phyloP scores from a whole-genome alignment of 306 rosid genomes.

The Echinosophora koreensis region DNA sequence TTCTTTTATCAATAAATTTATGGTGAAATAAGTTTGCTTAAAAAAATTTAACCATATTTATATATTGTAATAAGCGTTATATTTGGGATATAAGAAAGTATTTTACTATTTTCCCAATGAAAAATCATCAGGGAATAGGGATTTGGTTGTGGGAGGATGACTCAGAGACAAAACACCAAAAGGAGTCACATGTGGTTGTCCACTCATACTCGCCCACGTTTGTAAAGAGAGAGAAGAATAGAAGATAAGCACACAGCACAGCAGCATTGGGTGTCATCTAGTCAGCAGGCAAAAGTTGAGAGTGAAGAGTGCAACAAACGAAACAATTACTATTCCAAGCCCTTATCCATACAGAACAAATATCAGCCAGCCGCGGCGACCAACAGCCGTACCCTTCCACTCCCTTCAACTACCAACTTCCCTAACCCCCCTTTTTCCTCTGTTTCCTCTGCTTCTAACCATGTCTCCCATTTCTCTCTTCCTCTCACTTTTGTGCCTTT shows the following conservation, averaged over 20 bases:
- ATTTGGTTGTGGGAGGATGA: too few species aligned
- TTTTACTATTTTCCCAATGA: too few species aligned
- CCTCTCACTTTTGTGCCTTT: background rate
- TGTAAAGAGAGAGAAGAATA: background rate
- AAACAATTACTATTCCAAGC: background rate
- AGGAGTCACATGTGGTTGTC: background rate
- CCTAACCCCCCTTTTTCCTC: background rate
- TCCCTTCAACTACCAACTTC: constrained; percentile 23
- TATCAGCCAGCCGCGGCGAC: constrained; percentile 49
- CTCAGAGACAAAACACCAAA: too few species aligned
- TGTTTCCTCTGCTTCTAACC: background rate
- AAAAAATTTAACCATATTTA: too few species aligned
- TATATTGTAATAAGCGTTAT: too few species aligned
- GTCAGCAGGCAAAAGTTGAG: constrained; percentile 38
- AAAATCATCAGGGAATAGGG: too few species aligned
- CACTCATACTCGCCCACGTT: background rate
- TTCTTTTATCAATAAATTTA: too few species aligned
- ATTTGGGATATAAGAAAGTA: too few species aligned
- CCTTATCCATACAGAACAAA: constrained; percentile 15
- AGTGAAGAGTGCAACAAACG: background rate
- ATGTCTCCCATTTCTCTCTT: constrained; percentile 32
- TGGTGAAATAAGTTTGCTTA: too few species aligned
- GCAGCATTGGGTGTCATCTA: constrained; percentile 43
- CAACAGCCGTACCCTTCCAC: background rate
- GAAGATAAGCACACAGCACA: constrained; percentile 47